Percentiles rank a stretch among this genome's conserved stretches.
Conservation (phyloP, 352 stramenopile genomes). For the Peronospora farinosa region DNA sequence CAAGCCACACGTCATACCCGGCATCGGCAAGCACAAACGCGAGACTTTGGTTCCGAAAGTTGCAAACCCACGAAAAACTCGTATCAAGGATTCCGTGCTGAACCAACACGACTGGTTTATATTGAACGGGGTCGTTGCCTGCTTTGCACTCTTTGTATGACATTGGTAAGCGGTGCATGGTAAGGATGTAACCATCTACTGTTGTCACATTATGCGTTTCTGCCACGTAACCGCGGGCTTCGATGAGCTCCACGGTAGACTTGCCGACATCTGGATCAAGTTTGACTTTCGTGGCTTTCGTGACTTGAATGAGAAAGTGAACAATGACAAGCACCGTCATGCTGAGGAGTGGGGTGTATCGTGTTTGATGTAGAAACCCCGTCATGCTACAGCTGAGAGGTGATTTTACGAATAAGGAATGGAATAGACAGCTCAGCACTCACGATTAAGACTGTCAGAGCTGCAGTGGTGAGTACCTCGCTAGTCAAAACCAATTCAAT, state of each 20-base stretch:
- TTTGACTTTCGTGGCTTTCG: too few species aligned
- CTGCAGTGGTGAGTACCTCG: too few species aligned
- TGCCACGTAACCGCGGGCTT: constrained; percentile 38
- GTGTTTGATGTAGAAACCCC: too few species aligned
- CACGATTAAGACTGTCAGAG: too few species aligned
- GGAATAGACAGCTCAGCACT: too few species aligned
- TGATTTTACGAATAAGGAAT: too few species aligned
- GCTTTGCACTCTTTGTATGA: constrained; percentile 35
- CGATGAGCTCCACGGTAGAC: constrained; percentile 30
- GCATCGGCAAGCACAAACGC: constrained; percentile 45
- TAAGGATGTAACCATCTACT: constrained; percentile 46
- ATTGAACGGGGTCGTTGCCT: constrained; percentile 4
- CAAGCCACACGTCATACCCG: constrained; percentile 59
- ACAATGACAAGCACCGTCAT: too few species aligned
- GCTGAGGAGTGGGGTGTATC: too few species aligned
- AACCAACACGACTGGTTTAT: constrained; percentile 43
- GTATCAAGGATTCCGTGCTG: constrained; percentile 44
- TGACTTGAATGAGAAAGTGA: too few species aligned
- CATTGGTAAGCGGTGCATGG: constrained; percentile 47
- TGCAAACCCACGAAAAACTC: constrained; percentile 45
- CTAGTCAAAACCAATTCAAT: too few species aligned
- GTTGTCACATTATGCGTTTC: constrained; percentile 47
- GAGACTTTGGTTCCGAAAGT: constrained; percentile 48
- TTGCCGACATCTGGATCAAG: constrained; percentile 24
- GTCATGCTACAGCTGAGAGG: too few species aligned